These are phyloP conservation scores for Phaffomyces thermotolerans DNA, from an alignment of 805 yeast genomes.

Conservation along the genomic window DNA sequence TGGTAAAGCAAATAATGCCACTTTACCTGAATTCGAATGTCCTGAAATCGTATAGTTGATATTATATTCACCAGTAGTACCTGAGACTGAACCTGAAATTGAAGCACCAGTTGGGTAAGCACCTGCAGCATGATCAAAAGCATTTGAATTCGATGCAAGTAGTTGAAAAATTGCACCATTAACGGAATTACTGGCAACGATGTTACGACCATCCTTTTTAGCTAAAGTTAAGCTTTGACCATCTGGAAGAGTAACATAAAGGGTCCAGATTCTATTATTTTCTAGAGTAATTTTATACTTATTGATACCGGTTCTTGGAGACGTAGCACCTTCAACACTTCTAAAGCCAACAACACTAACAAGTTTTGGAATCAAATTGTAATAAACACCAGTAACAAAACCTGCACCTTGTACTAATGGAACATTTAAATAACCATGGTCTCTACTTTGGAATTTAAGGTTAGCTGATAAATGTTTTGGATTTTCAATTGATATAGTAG, in stretches of 20 bases:
- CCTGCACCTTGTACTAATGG: slow-evolving; percentile 83
- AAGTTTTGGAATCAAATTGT: slow-evolving; percentile 44
- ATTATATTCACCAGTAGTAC: slow-evolving; percentile 32
- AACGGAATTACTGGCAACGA: slow-evolving; percentile 37
- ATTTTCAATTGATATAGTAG: slow-evolving; percentile 24
- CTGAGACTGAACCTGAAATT: slow-evolving; percentile 35
- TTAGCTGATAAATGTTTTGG: slow-evolving; percentile 30
- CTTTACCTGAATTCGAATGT: slow-evolving; percentile 33
- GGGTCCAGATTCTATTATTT: slow-evolving; percentile 57
- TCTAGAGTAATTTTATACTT: slow-evolving; percentile 51
- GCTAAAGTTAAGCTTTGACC: slow-evolving; percentile 27
- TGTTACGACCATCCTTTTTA: slow-evolving; percentile 28
- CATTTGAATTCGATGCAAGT: slow-evolving; percentile 40
- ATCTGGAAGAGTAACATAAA: slow-evolving; percentile 48
- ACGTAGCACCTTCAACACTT: slow-evolving; percentile 33
- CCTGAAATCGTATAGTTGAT: slow-evolving; percentile 41
- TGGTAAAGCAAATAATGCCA: slow-evolving; percentile 57
- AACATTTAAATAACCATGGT: slow-evolving; percentile 35
- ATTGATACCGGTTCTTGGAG: slow-evolving; percentile 33
- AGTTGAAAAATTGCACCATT: slow-evolving; percentile 53
- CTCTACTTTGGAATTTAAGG: slow-evolving; percentile 20
- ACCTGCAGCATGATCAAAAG: slow-evolving; percentile 59
- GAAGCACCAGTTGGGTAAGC: slow-evolving; percentile 44
- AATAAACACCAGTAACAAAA: slow-evolving; percentile 60
- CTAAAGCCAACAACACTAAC: slow-evolving; percentile 62